A percentile compares a stretch with the other conserved stretches of the same genome.
These are phyloP conservation scores for Persicaria maculosa DNA, from an alignment of 148 eudicot genomes.

Conservation along the genomic window DNA sequence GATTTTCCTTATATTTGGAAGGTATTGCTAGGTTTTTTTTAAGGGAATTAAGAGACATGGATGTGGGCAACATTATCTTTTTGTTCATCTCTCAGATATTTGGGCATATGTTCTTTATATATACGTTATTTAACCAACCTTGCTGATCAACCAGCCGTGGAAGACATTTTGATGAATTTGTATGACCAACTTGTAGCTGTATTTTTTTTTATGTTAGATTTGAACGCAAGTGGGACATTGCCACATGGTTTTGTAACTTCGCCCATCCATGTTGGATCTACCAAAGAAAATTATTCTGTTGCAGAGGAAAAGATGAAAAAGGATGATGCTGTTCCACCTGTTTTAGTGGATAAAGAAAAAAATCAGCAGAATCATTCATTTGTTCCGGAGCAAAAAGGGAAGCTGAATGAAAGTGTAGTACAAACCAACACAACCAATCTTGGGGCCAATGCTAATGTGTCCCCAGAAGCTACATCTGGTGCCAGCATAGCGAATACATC, in stretches of 20 bases:
- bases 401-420: background rate
- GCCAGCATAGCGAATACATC: conserved; percentile 18
- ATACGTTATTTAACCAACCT: background rate
- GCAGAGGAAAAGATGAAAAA: conserved; percentile 22
- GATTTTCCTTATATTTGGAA: background rate
- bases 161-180: background rate
- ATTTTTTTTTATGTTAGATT: conserved; percentile 20
- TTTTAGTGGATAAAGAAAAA: background rate
- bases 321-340: conserved; percentile 15
- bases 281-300: conserved; percentile 32
- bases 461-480: conserved; percentile 18
- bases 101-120: background rate
- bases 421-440: conserved; percentile 15
- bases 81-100: background rate
- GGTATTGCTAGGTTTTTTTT: background rate
- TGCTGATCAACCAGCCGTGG: background rate
- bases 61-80: background rate
- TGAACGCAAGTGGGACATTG: conserved; percentile 13
- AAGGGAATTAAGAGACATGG: background rate
- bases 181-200: background rate
- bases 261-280: conserved; percentile 23
- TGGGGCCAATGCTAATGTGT: conserved; percentile 4
- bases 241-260: conserved; percentile 25
- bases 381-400: conserved; percentile 2
- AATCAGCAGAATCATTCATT: background rate